Percentiles rank a stretch among this genome's conserved stretches.
phyloP scores from a whole-genome alignment of 2,329 filamentous ascomycete genomes.

The Diplodia intermedia region DNA sequence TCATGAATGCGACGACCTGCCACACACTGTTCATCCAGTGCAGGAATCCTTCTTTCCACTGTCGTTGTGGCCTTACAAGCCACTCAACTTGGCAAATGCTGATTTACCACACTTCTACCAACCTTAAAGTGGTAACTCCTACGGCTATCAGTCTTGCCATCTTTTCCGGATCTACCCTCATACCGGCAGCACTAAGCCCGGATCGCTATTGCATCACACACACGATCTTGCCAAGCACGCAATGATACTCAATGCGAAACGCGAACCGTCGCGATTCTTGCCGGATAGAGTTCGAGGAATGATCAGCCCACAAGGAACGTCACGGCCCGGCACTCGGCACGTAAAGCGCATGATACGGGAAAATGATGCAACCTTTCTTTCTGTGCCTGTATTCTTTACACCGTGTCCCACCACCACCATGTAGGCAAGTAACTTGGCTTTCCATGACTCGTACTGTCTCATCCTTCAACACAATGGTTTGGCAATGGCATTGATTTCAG shows the following conservation, averaged over 20 bases:
- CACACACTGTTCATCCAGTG: too few species aligned
- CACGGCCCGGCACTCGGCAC: neutral
- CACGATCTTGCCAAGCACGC: neutral
- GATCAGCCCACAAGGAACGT: neutral
- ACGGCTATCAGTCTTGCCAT: neutral
- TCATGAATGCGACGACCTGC: slow-evolving; percentile 16
- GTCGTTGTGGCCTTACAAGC: neutral
- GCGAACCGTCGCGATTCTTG: neutral
- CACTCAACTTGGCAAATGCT: neutral
- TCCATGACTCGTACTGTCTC: neutral
- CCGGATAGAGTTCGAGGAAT: neutral
- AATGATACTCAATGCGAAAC: neutral
- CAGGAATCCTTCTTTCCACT: neutral
- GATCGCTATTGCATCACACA: neutral
- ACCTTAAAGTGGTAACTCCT: neutral
- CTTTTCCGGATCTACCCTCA: neutral
- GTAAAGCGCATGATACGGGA: neutral
- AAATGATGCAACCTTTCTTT: neutral
- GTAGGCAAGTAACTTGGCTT: neutral
- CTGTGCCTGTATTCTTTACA: neutral
- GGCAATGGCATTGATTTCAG: too few species aligned
- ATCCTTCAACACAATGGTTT: neutral
- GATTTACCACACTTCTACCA: neutral
- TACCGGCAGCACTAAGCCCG: neutral
- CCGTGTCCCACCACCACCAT: neutral